Evolutionary conservation across 2,329 filamentous ascomycete genomes (phyloP), one percentile per base, ranked within the genome.

Genomic region (Cladosporium velox): DNA sequence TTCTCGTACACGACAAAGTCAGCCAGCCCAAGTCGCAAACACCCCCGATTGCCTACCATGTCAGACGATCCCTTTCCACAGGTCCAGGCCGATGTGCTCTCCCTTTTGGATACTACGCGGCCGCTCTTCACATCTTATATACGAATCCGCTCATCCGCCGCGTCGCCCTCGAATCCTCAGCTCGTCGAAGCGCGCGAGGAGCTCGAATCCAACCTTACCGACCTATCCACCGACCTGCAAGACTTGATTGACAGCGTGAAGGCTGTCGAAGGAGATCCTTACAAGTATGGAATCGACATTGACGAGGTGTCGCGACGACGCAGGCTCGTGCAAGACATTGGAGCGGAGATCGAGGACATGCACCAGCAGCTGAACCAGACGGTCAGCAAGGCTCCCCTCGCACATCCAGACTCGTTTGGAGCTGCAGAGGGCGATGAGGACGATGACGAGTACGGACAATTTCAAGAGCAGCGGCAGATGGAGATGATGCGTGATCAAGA

Each of bases 401-500:
- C 78, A 70, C 90, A 80, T 74, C 88, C 81, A 69, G 87, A 83
- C 75, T 84, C 82, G 11, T 88, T 87, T 70, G 73, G 70, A 24
- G 70, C 68, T 54, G 70, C 68, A 7, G 68, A 71, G 14, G 71
- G 67, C 4, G 70, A 70, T 0, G 79, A 79, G 28, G 79, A 79
- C 28, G 81, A 80, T 30, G 82, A 80, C 21, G 84, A 86, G 61
- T 94, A 93, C 72, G 88, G 89, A 18, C 90, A 89, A 72, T 77
- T 74, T 72, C 94, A 98, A 83, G 90, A 96, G 78, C 90, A 95
- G 80, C 88, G 96, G 77, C 96, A 99, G 82, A 77, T 91, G 75
- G 87, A 93, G 79, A 91, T 99, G 79, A 93, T 99, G 90, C 87
- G 90, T 71, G 92, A 97, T 79, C 95, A 99, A 82, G 95, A 99